These are phyloP conservation scores for Monilinia aucupariae DNA, from an alignment of 2,329 filamentous ascomycete species.

Conservation along the genomic window DNA sequence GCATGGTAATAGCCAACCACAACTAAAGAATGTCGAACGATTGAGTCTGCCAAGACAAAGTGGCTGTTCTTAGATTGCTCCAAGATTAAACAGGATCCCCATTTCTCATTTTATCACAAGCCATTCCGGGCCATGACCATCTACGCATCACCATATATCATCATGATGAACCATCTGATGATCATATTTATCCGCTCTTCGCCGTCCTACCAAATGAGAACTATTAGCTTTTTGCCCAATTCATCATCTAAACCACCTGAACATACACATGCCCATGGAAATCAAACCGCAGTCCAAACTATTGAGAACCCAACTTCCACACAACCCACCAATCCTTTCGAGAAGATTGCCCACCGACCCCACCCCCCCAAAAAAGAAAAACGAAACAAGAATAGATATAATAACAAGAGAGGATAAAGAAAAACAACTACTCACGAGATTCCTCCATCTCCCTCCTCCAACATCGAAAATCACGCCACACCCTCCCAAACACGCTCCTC, in stretches of 20 bases:
- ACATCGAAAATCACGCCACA: neutral
- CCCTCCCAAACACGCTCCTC: neutral
- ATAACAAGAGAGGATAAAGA: neutral
- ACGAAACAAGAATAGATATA: too few species aligned
- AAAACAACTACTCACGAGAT: neutral
- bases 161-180: constrained; percentile 5
- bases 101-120: neutral
- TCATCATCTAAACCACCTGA: too few species aligned
- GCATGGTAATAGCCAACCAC: neutral
- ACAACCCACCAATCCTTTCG: neutral
- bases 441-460: neutral
- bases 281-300: too few species aligned
- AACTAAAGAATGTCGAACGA: neutral
- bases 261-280: too few species aligned
- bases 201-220: neutral
- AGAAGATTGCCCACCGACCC: too few species aligned
- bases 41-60: fast-evolving
- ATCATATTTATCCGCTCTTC: constrained; percentile 9
- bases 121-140: neutral
- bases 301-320: neutral
- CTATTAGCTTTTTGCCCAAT: neutral
- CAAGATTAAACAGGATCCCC: neutral
- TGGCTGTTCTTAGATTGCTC: neutral
- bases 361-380: neutral
- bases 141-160: neutral